phyloP scores from a whole-genome alignment of 164 flowering plant species.

The Cinnamomum chago region DNA sequence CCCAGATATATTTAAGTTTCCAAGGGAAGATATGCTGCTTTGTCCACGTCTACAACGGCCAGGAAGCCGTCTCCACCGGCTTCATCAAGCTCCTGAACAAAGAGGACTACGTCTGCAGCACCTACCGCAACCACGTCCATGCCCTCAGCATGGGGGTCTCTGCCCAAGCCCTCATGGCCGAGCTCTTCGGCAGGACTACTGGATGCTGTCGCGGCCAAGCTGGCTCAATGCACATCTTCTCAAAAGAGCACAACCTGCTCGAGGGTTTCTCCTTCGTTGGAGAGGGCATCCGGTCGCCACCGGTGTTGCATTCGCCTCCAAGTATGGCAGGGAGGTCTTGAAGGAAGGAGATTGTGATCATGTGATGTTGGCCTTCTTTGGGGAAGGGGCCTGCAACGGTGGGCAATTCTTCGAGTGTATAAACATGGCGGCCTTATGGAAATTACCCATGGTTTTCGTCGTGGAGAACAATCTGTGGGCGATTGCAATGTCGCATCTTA shows the following conservation, averaged over 20 bases:
- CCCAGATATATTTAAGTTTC: slow-evolving; percentile 70
- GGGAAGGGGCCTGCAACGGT: slow-evolving; percentile 87
- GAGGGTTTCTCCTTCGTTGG: slow-evolving; percentile 97
- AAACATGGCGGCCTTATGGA: no score
- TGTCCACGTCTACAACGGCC: slow-evolving; percentile 91
- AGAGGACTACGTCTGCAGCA: slow-evolving; percentile 71
- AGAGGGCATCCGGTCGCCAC: slow-evolving; percentile 95
- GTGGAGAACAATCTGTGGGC: no score
- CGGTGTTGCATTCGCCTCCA: slow-evolving; percentile 82
- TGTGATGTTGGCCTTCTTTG: slow-evolving; percentile 80
- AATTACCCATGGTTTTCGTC: no score
- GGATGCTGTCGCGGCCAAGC: slow-evolving; percentile 97
- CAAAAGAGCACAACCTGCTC: slow-evolving; percentile 76
- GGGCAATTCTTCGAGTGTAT: slow-evolving; percentile 36
- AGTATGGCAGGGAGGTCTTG: slow-evolving; percentile 75
- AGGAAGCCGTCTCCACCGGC: slow-evolving; percentile 91
- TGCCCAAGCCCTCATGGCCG: slow-evolving; percentile 83
- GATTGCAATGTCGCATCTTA: no score
- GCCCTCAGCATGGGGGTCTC: slow-evolving; percentile 86
- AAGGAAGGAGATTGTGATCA: slow-evolving; percentile 63
- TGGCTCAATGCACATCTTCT: slow-evolving; percentile 99
- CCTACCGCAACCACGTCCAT: slow-evolving; percentile 91
- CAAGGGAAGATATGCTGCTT: slow-evolving; percentile 94
- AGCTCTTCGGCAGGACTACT: slow-evolving; percentile 85
- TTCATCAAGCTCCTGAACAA: slow-evolving; percentile 80